phyloP scores from a whole-genome alignment of 768 basidiomycete genomes.

The Leccinum subgranulosum region DNA sequence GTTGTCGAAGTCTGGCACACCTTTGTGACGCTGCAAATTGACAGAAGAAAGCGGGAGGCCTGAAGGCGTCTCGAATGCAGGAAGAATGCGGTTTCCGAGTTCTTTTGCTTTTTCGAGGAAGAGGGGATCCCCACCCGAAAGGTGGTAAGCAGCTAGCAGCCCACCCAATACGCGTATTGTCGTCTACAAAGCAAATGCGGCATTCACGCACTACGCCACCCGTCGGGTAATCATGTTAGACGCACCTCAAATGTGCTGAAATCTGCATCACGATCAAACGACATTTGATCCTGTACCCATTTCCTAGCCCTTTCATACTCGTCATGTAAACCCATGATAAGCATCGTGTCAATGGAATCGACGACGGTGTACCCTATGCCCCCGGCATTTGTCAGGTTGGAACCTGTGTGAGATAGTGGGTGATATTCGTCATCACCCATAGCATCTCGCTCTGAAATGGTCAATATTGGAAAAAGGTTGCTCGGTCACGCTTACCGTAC shows the following conservation, averaged over 20 bases:
- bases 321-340: slow-evolving; percentile 76
- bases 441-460: slow-evolving; percentile 69
- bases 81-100: slow-evolving; percentile 81
- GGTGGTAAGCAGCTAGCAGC: slow-evolving; percentile 79
- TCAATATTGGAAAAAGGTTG: slow-evolving; percentile 8
- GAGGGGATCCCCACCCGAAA: slow-evolving; percentile 63
- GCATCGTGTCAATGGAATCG: slow-evolving; percentile 85
- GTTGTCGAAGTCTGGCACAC: slow-evolving; percentile 58
- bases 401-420: slow-evolving; percentile 69
- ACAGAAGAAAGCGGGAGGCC: slow-evolving; percentile 80
- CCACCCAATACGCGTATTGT: slow-evolving; percentile 93
- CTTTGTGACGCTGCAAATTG: slow-evolving; percentile 64
- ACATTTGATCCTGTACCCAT: slow-evolving; percentile 70
- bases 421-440: slow-evolving; percentile 94
- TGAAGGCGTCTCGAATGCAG: slow-evolving; percentile 75
- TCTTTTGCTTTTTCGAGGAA: slow-evolving; percentile 78
- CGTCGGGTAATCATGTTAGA: neutral
- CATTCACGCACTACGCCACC: neutral
- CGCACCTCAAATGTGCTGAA: slow-evolving; percentile 92
- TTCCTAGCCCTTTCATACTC: slow-evolving; percentile 75
- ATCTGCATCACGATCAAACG: slow-evolving; percentile 72
- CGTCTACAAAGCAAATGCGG: slow-evolving; percentile 48
- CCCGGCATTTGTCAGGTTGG: slow-evolving; percentile 74
- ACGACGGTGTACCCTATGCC: slow-evolving; percentile 88
- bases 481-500: slow-evolving; percentile 56